A percentile compares a stretch with the other conserved stretches of the same genome.
phyloP scores from a whole-genome alignment of 805 yeast genomes.

The Ogataea degrootiae region DNA sequence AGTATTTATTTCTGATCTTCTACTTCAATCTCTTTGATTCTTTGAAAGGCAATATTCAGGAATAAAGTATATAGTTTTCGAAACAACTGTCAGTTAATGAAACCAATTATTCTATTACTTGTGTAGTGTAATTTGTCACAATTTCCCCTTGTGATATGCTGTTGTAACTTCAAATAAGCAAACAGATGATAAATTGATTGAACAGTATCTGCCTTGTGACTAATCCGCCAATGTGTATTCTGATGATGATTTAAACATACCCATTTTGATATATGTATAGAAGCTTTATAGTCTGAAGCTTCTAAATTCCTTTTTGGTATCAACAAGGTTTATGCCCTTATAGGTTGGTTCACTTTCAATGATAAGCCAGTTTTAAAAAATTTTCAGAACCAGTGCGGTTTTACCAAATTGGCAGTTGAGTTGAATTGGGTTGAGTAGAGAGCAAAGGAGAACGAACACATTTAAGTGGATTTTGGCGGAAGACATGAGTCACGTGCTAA shows the following conservation, averaged over 20 bases:
- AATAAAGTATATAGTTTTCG: no score
- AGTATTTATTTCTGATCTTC: no score
- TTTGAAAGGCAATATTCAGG: no score
- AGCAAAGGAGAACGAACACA: background rate
- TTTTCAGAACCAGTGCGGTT: background rate
- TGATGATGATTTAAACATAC: constrained; percentile 6
- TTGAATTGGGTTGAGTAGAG: background rate
- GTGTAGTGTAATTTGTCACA: no score
- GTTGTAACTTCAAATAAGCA: background rate
- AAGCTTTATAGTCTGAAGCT: constrained; percentile 5
- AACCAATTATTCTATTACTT: no score
- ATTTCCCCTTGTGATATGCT: no score
- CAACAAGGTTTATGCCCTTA: background rate
- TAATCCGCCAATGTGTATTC: background rate
- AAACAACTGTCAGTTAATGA: no score
- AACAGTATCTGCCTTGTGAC: no score
- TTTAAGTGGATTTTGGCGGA: no score
- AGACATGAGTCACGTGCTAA: no score
- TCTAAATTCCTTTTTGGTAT: background rate
- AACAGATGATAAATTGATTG: background rate
- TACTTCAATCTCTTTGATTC: no score
- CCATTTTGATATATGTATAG: constrained; percentile 17
- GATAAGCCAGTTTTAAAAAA: background rate
- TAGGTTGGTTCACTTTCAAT: background rate
- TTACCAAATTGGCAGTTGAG: no score